Conservation (phyloP, 2,329 filamentous ascomycete species). For the Neonectria hederae region DNA sequence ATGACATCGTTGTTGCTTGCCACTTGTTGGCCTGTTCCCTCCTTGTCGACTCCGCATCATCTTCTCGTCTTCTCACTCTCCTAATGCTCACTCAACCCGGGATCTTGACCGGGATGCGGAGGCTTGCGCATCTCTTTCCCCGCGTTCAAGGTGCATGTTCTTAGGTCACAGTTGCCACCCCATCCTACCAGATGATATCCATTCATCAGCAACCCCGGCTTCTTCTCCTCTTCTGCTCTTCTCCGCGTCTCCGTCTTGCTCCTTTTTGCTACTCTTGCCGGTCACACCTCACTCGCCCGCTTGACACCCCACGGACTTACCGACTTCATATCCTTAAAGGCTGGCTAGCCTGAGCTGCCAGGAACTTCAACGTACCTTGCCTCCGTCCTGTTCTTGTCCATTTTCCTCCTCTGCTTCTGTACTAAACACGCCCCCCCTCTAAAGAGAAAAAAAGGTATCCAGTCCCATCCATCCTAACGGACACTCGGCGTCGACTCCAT, state of each 20-base stretch:
- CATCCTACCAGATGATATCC: conserved; percentile 19
- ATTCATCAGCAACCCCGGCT: conserved; percentile 23
- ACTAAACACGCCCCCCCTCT: neutral
- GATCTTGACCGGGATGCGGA: conserved; percentile 5
- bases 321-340: conserved; percentile 7
- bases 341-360: neutral
- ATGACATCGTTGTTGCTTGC: neutral
- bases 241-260: conserved; percentile 20
- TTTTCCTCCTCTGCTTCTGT: neutral
- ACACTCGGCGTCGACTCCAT: conserved; percentile 1
- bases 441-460: neutral
- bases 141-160: conserved; percentile 10
- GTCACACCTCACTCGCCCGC: conserved; percentile 6
- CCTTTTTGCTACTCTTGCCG: conserved; percentile 11
- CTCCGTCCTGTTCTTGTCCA: neutral
- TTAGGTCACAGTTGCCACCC: neutral
- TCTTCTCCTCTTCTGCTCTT: conserved; percentile 18
- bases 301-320: conserved; percentile 14
- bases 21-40: conserved; percentile 5
- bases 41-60: conserved; percentile 5
- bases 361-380: neutral
- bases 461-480: conserved; percentile 3
- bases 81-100: conserved; percentile 7
- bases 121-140: conserved; percentile 8
- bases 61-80: conserved; percentile 1